Evolutionary conservation across 129 eudicot genomes (phyloP), one percentile per base, ranked within the genome.

Genomic region (Flaveria trinervia): DNA sequence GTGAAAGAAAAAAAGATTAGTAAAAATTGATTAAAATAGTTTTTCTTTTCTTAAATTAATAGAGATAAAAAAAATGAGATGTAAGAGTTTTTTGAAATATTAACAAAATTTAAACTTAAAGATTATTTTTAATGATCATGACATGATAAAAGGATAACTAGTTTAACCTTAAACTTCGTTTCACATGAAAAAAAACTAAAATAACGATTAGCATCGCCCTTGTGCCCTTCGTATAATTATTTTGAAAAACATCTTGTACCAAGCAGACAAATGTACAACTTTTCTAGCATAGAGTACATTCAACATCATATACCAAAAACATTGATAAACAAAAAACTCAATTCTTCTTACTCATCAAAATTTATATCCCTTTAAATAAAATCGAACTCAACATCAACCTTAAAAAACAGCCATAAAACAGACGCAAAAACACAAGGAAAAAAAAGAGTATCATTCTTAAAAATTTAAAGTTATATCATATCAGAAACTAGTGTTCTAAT

Each of bases 401-500:
- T 28, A 39, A 67, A 28, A 71, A 65, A 71, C 54, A 50, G 16
- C 23, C 25, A 22, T 57, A 61, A 9, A 65, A 76, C 13, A 9
- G 44, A 13, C 36, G 28, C 26, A 15, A 22, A 68, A 68, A 56
- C 13, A 57, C 33, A 64, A 64, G 20, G 50, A 45, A 45, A 45
- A 33, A 41, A 41, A 67, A 56, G 45, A 56, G 45, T 74, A 36
- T 59, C 46, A 57, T 55, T 59, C 62, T 45, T 56, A 66, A 18
- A 68, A 74, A 73, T 52, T 52, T 45, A 73, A 50, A 77, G 70
- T 56, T 43, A 16, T 16, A 16, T 16, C 11, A 69, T 49, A 39
- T 64, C 64, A 71, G 33, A 22, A 73, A 56, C 75, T 76, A 81
- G 76, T 81, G 84, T 80, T 74, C 84, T 61, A 80, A 81, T 20